Base-by-base conservation (phyloP, 352 stramenopile species). In the Phytophthora europaea region DNA sequence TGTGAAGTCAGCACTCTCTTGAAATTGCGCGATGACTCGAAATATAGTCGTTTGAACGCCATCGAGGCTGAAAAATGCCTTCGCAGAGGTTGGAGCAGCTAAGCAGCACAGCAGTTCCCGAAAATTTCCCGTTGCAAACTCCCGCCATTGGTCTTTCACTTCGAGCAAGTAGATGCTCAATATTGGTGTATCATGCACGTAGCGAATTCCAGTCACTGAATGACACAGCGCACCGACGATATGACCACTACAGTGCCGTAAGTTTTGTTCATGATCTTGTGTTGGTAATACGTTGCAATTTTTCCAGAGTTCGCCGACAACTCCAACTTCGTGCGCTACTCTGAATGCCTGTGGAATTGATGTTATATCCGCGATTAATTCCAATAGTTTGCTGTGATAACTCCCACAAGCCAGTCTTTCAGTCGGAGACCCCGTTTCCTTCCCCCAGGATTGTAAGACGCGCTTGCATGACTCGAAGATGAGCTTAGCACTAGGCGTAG, bases 1-100 rank as follows among this genome's bases (percentile, higher is more conserved):
- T 15, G 78, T 63, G 31, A 80, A 84, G 28, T 75, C 57, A 12
- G 43, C 38, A 28, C 50, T 76, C 40, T 65, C 53, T 64, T 67
- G 56, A 2, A 85, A 63, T 33, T 47, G 31, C 22, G 18, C 52
- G n/a, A 74, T 23, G 13, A 55, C 48, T 38, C 61, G 61, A 18
- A 4, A 40, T 28, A 78, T 23, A 0, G 48, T 62, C 13, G 18
- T 15, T 63, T 85, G 75, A 0, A 82, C 22, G n/a, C 12, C 15
- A n/a, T 64, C 47, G 15, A 62, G 67, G 2, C 45, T 34, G 22
- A 85, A 82, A 69, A 73, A 66, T 45, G 12, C 22, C 20, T 48
- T 34, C 16, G 73, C 43, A 50, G 33, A 33, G 23, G 36, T 10
- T 10, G 51, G 65, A 34, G 38, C 23, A 36, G 68, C 68, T 33